Conservation (phyloP, 148 eudicot species). For the Vaccinium macrocarpon region DNA sequence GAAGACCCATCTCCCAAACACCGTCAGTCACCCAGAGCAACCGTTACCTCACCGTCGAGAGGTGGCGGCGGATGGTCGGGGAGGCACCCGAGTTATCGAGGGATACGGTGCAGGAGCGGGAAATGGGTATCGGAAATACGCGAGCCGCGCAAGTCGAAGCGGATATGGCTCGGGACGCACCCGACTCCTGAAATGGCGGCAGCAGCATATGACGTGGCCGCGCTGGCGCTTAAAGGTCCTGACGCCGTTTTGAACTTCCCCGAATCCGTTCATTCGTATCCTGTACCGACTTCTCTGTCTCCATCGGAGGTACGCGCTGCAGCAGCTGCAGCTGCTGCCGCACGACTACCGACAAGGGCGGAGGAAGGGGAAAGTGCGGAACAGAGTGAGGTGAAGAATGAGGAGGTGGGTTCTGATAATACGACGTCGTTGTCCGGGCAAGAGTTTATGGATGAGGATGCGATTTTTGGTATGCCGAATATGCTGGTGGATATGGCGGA, state of each 20-base stretch:
- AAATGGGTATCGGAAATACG: slow-evolving; percentile 58
- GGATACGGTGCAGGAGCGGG: slow-evolving; percentile 39
- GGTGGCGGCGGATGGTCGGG: neutral
- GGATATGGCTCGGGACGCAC: slow-evolving; percentile 44
- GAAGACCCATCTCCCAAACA: slow-evolving; percentile 5
- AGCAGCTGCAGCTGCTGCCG: slow-evolving; percentile 17
- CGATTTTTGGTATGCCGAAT: slow-evolving; percentile 49
- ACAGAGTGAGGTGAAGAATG: no score
- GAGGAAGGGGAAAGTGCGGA: neutral
- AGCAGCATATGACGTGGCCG: slow-evolving; percentile 45
- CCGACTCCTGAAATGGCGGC: slow-evolving; percentile 46
- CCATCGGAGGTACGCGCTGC: slow-evolving; percentile 30
- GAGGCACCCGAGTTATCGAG: slow-evolving; percentile 33
- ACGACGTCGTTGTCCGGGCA: neutral
- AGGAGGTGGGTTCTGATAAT: neutral
- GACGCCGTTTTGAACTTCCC: slow-evolving; percentile 37
- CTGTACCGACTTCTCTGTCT: slow-evolving; percentile 24
- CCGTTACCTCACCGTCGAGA: slow-evolving; percentile 8
- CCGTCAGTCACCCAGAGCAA: neutral
- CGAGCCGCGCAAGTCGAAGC: slow-evolving; percentile 39
- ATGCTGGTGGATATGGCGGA: slow-evolving; percentile 58
- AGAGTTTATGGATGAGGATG: slow-evolving; percentile 42
- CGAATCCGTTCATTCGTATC: neutral
- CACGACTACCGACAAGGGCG: neutral
- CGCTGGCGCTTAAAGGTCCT: slow-evolving; percentile 34